Evolutionary conservation across 805 yeast species (phyloP), one percentile per base, ranked within the genome.

Genomic region (Ogataea allantospora): DNA sequence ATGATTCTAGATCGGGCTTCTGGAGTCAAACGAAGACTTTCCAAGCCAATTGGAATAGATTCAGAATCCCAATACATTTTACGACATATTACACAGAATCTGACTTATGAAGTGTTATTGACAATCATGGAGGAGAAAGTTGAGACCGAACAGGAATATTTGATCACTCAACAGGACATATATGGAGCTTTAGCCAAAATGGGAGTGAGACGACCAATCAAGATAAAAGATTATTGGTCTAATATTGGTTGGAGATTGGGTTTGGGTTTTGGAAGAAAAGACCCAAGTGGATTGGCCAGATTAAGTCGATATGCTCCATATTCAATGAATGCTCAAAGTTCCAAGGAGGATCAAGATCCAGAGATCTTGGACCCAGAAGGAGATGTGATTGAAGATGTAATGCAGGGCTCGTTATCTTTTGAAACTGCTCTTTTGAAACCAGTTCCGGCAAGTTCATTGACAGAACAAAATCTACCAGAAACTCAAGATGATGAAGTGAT

Each of bases 201-300:
- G 30, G 29, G 32, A 7, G 32, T 33, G 2, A 27, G 28, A 4
- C 25, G 51, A 13, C 47, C 49, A 1, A 19, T 33, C 4, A 42
- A 30, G 19, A n/a, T 47, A 33, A 33, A 34, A 22, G 39, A 41
- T 13, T 52, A 50, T 33, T 52, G 57, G 57, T 33, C 41, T 6
- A 39, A 32, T 10, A 41, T 50, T n/a, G 41, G 42, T 9, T 15
- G 31, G 31, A 33, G 57, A 27, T 19, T 50, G 28, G 34, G 37
- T 17, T 24, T 52, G 30, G 24, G 34, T 19, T 17, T 21, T 32
- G 26, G 30, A 22, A 11, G 35, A 16, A 6, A 37, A 17, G 14
- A 27, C 18, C 22, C 32, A 4, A 29, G 27, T 27, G 27, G 31
- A 27, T 5, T 24, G 8, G 7, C 38, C 14, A 11, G 39, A 32